Conservation (phyloP, 1,284 basidiomycete species). For the Phellopilus nigrolimitatus region DNA sequence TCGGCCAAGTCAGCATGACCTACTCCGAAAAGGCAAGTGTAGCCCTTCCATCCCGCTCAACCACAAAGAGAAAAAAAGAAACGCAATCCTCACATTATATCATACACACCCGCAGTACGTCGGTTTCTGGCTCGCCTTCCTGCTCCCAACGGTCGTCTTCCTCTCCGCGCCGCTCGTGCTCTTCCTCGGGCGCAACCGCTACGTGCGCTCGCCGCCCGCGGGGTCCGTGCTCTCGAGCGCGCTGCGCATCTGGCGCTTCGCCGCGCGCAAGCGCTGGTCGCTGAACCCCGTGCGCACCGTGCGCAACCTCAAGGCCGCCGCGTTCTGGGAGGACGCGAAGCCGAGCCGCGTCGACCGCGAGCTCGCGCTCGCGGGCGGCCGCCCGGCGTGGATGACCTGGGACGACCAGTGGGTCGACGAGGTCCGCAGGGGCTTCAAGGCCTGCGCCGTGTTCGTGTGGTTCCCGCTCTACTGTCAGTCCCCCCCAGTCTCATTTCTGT, state of each 20-base stretch:
- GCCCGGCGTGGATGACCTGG: slow-evolving; percentile 67
- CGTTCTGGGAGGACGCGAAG: slow-evolving; percentile 80
- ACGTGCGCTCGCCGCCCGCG: slow-evolving; percentile 62
- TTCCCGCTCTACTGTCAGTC: slow-evolving; percentile 66
- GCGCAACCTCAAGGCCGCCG: slow-evolving; percentile 47
- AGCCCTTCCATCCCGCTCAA: too few relatives aligned
- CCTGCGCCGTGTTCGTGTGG: slow-evolving; percentile 80
- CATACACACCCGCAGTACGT: slow-evolving; percentile 43
- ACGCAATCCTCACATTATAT: too few relatives aligned
- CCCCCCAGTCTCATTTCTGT: neutral
- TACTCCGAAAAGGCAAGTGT: slow-evolving; percentile 61
- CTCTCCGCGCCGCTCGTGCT: slow-evolving; percentile 70
- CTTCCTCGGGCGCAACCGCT: slow-evolving; percentile 58
- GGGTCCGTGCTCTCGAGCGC: slow-evolving; percentile 69
- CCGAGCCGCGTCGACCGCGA: slow-evolving; percentile 47
- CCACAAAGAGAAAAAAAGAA: too few relatives aligned
- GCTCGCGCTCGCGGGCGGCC: slow-evolving; percentile 22
- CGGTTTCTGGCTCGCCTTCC: slow-evolving; percentile 69
- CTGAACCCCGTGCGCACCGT: slow-evolving; percentile 47
- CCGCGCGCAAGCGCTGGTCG: slow-evolving; percentile 52
- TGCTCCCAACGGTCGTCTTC: slow-evolving; percentile 66
- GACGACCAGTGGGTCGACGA: slow-evolving; percentile 83
- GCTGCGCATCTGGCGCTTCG: slow-evolving; percentile 46
- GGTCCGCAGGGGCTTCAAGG: slow-evolving; percentile 76
- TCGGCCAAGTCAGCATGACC: slow-evolving; percentile 67